Conservation (phyloP, 2,329 filamentous ascomycete genomes). For the Knoxdaviesia proteae region DNA sequence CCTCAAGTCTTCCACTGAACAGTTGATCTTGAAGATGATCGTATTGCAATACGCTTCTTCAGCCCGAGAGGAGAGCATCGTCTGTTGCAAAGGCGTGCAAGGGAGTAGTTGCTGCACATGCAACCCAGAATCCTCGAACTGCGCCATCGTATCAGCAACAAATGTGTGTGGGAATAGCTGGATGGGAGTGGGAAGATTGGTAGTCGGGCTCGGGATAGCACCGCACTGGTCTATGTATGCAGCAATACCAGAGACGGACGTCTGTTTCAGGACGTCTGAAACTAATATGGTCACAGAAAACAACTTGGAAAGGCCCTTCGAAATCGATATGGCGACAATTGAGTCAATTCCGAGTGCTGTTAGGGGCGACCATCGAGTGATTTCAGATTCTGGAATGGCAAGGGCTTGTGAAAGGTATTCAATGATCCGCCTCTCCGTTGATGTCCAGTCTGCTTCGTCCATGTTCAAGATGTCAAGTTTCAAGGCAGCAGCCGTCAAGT, state of each 20-base stretch:
- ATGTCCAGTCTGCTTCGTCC: too few relatives aligned
- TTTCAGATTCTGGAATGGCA: too few relatives aligned
- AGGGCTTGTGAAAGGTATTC: too few relatives aligned
- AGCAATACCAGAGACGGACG: too few relatives aligned
- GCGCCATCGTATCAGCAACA: slow-evolving; percentile 7
- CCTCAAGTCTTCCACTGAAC: slow-evolving; percentile 27
- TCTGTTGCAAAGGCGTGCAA: slow-evolving; percentile 74
- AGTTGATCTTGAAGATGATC: slow-evolving; percentile 39
- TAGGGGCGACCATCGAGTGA: slow-evolving; percentile 44
- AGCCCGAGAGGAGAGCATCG: slow-evolving; percentile 48
- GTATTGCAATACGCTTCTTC: slow-evolving; percentile 49
- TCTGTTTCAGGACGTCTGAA: too few relatives aligned
- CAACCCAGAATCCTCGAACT: slow-evolving; percentile 1
- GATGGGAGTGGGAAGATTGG: not conserved
- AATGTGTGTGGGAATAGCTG: slow-evolving; percentile 13
- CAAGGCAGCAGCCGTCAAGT: too few relatives aligned
- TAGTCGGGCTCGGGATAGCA: not conserved
- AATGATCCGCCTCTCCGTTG: too few relatives aligned
- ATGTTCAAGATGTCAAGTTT: too few relatives aligned
- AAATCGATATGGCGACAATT: slow-evolving; percentile 54
- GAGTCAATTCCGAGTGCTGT: slow-evolving; percentile 68
- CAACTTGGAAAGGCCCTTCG: slow-evolving; percentile 28
- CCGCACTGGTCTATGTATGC: too few relatives aligned
- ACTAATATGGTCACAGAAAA: slow-evolving; percentile 8
- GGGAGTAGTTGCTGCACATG: slow-evolving; percentile 35